A percentile compares a stretch with the other conserved stretches of the same genome.
phyloP scores from a whole-genome alignment of 2,329 filamentous ascomycete species.

The Trichoderma atrobrunneum region DNA sequence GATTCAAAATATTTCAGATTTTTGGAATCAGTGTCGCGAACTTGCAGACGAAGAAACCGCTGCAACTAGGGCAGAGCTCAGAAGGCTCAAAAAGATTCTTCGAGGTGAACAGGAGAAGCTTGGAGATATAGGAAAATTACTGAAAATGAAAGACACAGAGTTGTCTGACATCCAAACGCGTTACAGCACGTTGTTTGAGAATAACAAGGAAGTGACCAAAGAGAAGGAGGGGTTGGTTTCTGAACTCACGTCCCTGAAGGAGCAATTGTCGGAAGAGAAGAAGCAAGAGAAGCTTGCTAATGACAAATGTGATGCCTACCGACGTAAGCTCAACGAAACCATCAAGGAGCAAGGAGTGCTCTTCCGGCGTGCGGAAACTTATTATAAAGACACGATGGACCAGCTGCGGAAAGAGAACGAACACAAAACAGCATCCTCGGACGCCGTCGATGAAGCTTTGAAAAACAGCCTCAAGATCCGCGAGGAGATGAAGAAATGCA shows the following conservation, averaged over 20 bases:
- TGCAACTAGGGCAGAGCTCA: conserved; percentile 28
- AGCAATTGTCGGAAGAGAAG: conserved; percentile 28
- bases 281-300: conserved; percentile 24
- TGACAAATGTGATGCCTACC: conserved; percentile 37
- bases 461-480: conserved; percentile 32
- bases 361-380: conserved; percentile 34
- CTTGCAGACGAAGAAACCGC: conserved; percentile 31
- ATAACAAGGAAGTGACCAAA: conserved; percentile 25
- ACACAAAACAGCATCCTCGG: conserved; percentile 24
- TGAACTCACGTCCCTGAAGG: conserved; percentile 30
- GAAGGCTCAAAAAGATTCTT: conserved; percentile 28
- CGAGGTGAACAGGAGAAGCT: conserved; percentile 23
- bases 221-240: conserved; percentile 28
- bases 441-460: conserved; percentile 29
- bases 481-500: conserved; percentile 32
- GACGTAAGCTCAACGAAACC: conserved; percentile 43
- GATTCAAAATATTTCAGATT: conserved; percentile 33
- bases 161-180: conserved; percentile 27
- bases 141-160: conserved; percentile 24
- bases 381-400: conserved; percentile 34
- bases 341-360: conserved; percentile 47
- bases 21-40: conserved; percentile 35
- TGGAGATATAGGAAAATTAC: conserved; percentile 11
- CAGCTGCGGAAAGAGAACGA: conserved; percentile 35
- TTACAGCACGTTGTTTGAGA: conserved; percentile 29